Conservation (phyloP, 1,284 basidiomycete genomes). For the Rugosomyces carneus region DNA sequence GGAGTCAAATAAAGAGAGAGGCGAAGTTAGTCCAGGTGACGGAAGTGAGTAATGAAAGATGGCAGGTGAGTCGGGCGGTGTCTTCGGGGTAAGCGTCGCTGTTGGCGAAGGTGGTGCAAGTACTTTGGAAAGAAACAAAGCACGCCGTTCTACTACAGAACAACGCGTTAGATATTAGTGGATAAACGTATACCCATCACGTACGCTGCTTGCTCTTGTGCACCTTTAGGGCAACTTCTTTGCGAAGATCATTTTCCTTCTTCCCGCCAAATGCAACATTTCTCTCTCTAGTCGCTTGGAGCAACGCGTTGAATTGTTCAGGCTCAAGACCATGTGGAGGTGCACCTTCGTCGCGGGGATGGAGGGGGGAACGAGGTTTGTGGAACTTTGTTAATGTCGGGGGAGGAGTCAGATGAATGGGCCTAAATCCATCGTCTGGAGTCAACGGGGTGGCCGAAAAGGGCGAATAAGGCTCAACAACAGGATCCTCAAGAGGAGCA, state of each 20-base stretch:
- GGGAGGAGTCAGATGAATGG: constrained; percentile 53
- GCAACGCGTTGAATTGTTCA: constrained; percentile 56
- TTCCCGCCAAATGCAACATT: constrained; percentile 39
- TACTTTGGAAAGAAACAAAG: constrained; percentile 68
- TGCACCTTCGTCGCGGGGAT: constrained; percentile 31
- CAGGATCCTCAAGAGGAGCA: constrained; percentile 46
- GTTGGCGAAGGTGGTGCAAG: constrained; percentile 58
- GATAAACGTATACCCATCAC: constrained; percentile 20
- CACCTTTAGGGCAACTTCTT: constrained; percentile 65
- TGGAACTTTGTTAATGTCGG: constrained; percentile 36
- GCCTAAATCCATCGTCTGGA: constrained; percentile 45
- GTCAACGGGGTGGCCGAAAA: constrained; percentile 32
- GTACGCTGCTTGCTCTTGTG: constrained; percentile 71
- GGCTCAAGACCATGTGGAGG: constrained; percentile 51
- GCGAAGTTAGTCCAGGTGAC: constrained; percentile 60
- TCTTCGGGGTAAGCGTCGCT: constrained; percentile 52
- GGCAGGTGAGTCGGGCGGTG: constrained; percentile 63
- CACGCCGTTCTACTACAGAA: constrained; percentile 59
- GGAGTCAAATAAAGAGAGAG: constrained; percentile 52
- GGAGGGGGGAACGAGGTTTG: constrained; percentile 47
- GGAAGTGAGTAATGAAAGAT: constrained; percentile 66
- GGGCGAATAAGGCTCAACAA: constrained; percentile 55
- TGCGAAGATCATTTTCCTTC: constrained; percentile 55
- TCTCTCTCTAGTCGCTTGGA: constrained; percentile 52
- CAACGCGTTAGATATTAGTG: constrained; percentile 9